phyloP scores from a whole-genome alignment of 129 eudicot species.

The Centrapalus pauciflorus region DNA sequence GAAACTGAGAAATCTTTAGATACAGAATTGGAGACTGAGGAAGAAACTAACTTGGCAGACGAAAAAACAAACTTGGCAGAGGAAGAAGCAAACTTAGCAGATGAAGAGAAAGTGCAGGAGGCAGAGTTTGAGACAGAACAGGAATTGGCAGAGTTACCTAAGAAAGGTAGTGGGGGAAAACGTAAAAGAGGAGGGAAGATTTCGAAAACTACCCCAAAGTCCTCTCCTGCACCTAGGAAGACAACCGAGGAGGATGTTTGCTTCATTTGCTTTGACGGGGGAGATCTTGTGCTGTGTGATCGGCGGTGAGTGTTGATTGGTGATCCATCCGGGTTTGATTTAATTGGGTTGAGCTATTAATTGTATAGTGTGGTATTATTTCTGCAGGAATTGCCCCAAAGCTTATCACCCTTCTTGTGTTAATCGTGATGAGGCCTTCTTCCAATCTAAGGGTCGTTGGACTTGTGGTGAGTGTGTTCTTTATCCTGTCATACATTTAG shows the following conservation, averaged over 20 bases:
- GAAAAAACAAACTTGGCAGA: too few relatives aligned
- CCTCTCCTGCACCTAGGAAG: conserved; percentile 34
- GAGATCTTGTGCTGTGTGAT: conserved; percentile 83
- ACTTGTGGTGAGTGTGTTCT: conserved; percentile 52
- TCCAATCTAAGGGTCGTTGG: conserved; percentile 70
- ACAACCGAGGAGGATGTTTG: conserved; percentile 14
- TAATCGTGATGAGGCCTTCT: conserved; percentile 60
- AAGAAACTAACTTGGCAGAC: too few relatives aligned
- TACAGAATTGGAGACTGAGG: conserved; percentile 14
- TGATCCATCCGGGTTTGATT: too few relatives aligned
- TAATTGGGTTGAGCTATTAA: too few relatives aligned
- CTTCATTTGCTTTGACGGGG: too few relatives aligned
- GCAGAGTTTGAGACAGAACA: conserved; percentile 60
- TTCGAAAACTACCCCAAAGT: conserved; percentile 33
- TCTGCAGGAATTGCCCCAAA: conserved; percentile 69
- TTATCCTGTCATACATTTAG: not conserved
- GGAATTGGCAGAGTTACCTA: conserved; percentile 39
- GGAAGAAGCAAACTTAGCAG: conserved; percentile 31
- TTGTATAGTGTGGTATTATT: not conserved
- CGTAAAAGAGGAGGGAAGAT: conserved; percentile 64
- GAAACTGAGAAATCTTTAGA: conserved; percentile 13
- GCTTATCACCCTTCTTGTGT: conserved; percentile 75
- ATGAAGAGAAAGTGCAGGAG: conserved; percentile 48
- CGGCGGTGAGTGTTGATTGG: conserved; percentile 40
- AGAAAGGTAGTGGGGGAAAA: conserved; percentile 43